Base-by-base conservation (phyloP, 306 rosid species). In the Elaeagnus macrophylla region DNA sequence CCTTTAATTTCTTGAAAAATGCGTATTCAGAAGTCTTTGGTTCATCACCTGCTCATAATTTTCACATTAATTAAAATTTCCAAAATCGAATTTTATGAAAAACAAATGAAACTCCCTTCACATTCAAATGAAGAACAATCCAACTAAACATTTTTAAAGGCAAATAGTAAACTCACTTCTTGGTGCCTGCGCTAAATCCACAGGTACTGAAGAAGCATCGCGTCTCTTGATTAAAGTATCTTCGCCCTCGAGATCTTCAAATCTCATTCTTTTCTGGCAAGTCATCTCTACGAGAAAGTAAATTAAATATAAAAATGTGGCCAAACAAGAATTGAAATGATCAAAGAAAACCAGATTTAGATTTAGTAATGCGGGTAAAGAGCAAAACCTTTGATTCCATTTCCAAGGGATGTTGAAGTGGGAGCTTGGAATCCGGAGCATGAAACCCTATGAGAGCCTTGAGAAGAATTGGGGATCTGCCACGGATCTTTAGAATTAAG, bases 1-100 rank as follows among this genome's bases (percentile, higher is more conserved):
- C 72, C 90, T 76, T 89, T 46, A 85, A 67, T 72, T 81, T 89
- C 85, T 73, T 82, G 37, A 80, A 85, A 70, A 85, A 85, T 37
- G 94, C 95, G 61, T 61, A 89, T 77, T 90, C 97, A 0, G 95
- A 81, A 61, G 95, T 89, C 79, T 89, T 85, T 2, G 89, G 72
- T 48, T 57, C 69, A 48, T 64, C 50, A 48, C 51, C 79, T 82
- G 64, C 65, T 65, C 60, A 41, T 64, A 17, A 42, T 42, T 51
- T 54, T 61, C 32, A 3, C 52, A 35, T 50, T 53, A 7, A 16
- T 12, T 39, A 9, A 14, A 35, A 12, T 7, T 56, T 51, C 7
- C 9, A 43, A 36, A 39, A 53, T 12, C 9, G 43, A 6, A 19
- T 9, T 40, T 57, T 49, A 14, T 39, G 39, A 10, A 65, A 53